phyloP scores from a whole-genome alignment of 495 filamentous ascomycete genomes.

The Podospora pseudocomata region DNA sequence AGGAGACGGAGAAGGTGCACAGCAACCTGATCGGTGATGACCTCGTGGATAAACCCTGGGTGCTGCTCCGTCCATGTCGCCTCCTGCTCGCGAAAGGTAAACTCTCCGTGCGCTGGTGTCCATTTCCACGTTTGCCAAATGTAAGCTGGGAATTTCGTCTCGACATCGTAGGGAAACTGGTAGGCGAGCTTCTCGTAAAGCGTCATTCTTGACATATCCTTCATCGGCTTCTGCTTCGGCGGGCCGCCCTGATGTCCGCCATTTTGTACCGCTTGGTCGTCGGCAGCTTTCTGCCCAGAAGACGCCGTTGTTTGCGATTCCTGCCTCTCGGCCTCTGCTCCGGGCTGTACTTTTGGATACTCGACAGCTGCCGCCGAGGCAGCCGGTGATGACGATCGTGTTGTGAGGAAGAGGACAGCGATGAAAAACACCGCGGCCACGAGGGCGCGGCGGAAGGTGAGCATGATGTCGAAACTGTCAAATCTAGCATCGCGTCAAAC shows the following conservation, averaged over 20 bases:
- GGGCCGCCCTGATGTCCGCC: constrained; percentile 24
- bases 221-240: constrained; percentile 41
- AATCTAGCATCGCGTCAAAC: constrained; percentile 5
- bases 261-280: constrained; percentile 17
- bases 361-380: constrained; percentile 22
- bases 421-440: constrained; percentile 65
- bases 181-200: constrained; percentile 82
- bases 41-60: constrained; percentile 91
- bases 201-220: constrained; percentile 57
- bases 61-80: constrained; percentile 89
- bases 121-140: constrained; percentile 99
- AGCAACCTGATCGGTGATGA: constrained; percentile 87
- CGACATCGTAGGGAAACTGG: constrained; percentile 88
- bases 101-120: constrained; percentile 74
- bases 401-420: constrained; percentile 66
- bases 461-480: constrained; percentile 30
- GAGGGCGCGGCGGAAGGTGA: constrained; percentile 71
- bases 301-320: constrained; percentile 23
- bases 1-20: constrained; percentile 76
- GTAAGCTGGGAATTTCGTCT: constrained; percentile 87
- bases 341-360: constrained; percentile 26
- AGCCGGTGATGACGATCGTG: constrained; percentile 45
- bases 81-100: constrained; percentile 75
- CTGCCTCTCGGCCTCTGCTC: constrained; percentile 24
- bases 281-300: constrained; percentile 15